Evolutionary conservation across 2,329 filamentous ascomycete genomes (phyloP).

Genomic region (Trichoderma sp.): DNA sequence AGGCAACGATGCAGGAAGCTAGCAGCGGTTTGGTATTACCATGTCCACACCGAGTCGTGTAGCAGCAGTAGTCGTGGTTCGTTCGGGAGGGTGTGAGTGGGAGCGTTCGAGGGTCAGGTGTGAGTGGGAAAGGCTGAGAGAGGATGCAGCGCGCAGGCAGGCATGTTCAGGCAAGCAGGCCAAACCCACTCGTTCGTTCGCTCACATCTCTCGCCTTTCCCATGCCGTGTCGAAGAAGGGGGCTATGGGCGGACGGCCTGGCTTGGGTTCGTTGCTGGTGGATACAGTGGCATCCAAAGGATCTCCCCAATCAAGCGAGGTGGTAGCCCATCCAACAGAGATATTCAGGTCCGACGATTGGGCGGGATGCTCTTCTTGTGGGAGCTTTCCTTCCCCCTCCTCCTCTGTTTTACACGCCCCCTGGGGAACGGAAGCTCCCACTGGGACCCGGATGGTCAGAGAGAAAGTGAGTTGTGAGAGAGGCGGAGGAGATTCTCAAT

Average conservation of each 20-base stretch:
- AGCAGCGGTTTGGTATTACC: slow-evolving; percentile 7
- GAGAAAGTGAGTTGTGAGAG: slow-evolving; percentile 1
- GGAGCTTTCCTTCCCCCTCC: slow-evolving; percentile 2
- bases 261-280: slow-evolving; percentile 2
- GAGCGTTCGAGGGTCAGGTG: neutral
- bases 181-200: neutral
- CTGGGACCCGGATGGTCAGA: slow-evolving; percentile 22
- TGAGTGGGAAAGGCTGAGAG: slow-evolving; percentile 25
- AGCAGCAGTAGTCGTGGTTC: too few relatives aligned
- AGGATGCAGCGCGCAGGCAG: neutral
- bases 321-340: slow-evolving; percentile 18
- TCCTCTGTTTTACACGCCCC: slow-evolving; percentile 6
- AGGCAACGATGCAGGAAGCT: slow-evolving; percentile 17
- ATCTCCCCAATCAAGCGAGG: slow-evolving; percentile 16
- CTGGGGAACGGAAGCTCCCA: neutral
- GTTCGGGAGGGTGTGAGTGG: too few relatives aligned
- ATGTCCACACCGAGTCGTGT: slow-evolving; percentile 24
- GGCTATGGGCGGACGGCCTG: slow-evolving; percentile 2
- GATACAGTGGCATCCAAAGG: slow-evolving; percentile 21
- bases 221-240: slow-evolving; percentile 21
- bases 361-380: neutral
- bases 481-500: neutral
- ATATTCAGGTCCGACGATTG: slow-evolving; percentile 8
- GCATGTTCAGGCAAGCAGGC: too few relatives aligned
- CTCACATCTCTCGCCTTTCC: neutral